A percentile compares a stretch with the other conserved stretches of the same genome.
phyloP scores from a whole-genome alignment of 768 basidiomycete species.

The Lentinula raphanica region DNA sequence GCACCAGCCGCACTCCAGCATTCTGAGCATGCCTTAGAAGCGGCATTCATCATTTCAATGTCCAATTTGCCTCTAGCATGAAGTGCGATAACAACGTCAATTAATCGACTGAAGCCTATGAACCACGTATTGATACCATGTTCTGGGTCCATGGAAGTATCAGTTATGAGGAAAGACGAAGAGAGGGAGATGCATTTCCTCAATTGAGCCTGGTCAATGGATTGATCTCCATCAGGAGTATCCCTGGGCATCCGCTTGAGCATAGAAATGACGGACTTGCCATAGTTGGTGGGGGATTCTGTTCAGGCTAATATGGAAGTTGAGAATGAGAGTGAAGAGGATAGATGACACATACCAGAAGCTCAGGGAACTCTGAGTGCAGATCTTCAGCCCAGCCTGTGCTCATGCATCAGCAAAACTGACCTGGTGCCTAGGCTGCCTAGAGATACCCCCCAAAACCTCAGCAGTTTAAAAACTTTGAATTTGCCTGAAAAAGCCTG shows the following conservation, averaged over 20 bases:
- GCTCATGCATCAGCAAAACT: no score
- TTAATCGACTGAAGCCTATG: slow-evolving; percentile 59
- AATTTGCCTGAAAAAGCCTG: no score
- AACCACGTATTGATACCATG: slow-evolving; percentile 59
- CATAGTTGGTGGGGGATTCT: slow-evolving; percentile 54
- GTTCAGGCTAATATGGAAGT: slow-evolving; percentile 11
- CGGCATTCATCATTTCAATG: slow-evolving; percentile 69
- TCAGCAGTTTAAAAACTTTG: no score
- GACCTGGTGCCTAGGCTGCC: no score
- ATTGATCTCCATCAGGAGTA: slow-evolving; percentile 18
- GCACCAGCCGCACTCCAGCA: slow-evolving; percentile 71
- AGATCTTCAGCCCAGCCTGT: not conserved
- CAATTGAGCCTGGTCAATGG: slow-evolving; percentile 57
- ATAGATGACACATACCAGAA: not conserved
- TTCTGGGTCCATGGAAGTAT: slow-evolving; percentile 58
- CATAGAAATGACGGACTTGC: slow-evolving; percentile 49
- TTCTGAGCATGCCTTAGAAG: slow-evolving; percentile 69
- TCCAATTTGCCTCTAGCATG: slow-evolving; percentile 65
- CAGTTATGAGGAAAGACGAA: slow-evolving; percentile 75
- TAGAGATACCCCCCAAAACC: no score
- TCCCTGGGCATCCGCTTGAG: slow-evolving; percentile 45
- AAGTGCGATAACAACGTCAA: slow-evolving; percentile 70
- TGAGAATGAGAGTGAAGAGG: not conserved
- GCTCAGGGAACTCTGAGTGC: not conserved
- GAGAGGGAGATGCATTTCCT: slow-evolving; percentile 64